Base-by-base conservation (phyloP, 164 flowering plant species). In the Kalanchoe fedtschenkoi region DNA sequence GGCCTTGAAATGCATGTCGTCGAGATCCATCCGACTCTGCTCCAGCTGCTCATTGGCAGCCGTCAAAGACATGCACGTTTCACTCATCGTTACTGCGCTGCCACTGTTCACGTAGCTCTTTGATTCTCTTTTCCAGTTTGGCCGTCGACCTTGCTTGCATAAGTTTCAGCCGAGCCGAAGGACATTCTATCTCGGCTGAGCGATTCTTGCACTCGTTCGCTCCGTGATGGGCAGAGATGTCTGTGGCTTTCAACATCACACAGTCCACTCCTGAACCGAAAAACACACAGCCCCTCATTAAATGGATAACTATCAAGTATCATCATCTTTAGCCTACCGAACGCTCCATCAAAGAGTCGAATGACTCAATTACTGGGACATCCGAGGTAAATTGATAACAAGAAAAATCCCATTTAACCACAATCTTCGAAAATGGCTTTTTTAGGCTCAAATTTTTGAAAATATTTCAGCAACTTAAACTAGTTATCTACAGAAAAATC, bases 1-100 rank as follows among this genome's bases (percentile, higher is more conserved):
- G n/a, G 78, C 74, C 41, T 73, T 68, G 72, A 80, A 81, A 19
- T 68, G 58, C 66, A 71, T 85, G 29, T 79, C 79, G 72, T 86
- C 88, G 30, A 87, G 87, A 34, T 89, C 88, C 84, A 78, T 75
- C 63, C 79, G 76, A 22, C 83, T 77, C 72, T 80, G 80, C 78
- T 84, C 85, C 34, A 87, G 73, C 62, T 85, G 80, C 46, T 83
- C 79, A 66, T 83, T 87, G 56, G 90, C 79, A 53, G 80, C 78
- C 30, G 81, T 71, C 58, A 83, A 73, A 43, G 92, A 85, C 95
- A 87, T 87, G 92, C 95, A 89, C 33, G 97, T 91, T 62, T 89
- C 82, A 89, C 67, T 89, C 97, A 56, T 83, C 81, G 28, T 79
- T 62, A 74, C 87, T 87, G 29, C 63, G 79, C 72, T 81, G 79